A percentile compares a stretch with the other conserved stretches of the same genome.
Evolutionary conservation across 2,329 filamentous ascomycete genomes (phyloP).

Genomic region (Neospermospora avenae): DNA sequence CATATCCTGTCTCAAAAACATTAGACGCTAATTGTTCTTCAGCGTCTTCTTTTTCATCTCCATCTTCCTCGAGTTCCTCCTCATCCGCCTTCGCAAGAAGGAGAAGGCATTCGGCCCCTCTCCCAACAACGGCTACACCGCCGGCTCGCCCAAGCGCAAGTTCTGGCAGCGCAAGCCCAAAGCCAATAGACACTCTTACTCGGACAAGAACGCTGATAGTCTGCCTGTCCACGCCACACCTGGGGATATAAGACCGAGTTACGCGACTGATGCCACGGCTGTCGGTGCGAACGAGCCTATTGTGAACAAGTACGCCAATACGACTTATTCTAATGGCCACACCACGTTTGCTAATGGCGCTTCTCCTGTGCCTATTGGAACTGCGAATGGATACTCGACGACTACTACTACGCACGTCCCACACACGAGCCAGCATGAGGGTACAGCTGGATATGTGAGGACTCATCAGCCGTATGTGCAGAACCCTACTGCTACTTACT

Average conservation of each 20-base stretch:
- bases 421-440: not conserved
- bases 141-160: conserved; percentile 45
- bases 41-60: conserved; percentile 75
- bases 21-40: conserved; percentile 4
- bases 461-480: conserved; percentile 15
- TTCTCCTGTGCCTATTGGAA: too few relatives aligned
- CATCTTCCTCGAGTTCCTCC: conserved; percentile 62
- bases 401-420: conserved; percentile 14
- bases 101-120: conserved; percentile 69
- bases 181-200: conserved; percentile 17
- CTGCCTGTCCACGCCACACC: conserved; percentile 41
- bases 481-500: conserved; percentile 19
- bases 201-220: conserved; percentile 32
- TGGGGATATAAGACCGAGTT: conserved; percentile 32
- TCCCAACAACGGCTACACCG: conserved; percentile 66
- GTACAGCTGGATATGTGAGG: conserved; percentile 11
- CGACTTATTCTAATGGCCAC: not conserved
- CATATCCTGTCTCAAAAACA: not conserved
- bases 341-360: too few relatives aligned
- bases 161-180: conserved; percentile 33
- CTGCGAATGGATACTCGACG: conserved; percentile 12
- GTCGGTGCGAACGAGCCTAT: conserved; percentile 16
- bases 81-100: conserved; percentile 69
- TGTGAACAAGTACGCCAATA: conserved; percentile 17
- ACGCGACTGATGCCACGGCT: conserved; percentile 31